Conservation (phyloP, 495 filamentous ascomycete species). For the Annulohypoxylon bovei region DNA sequence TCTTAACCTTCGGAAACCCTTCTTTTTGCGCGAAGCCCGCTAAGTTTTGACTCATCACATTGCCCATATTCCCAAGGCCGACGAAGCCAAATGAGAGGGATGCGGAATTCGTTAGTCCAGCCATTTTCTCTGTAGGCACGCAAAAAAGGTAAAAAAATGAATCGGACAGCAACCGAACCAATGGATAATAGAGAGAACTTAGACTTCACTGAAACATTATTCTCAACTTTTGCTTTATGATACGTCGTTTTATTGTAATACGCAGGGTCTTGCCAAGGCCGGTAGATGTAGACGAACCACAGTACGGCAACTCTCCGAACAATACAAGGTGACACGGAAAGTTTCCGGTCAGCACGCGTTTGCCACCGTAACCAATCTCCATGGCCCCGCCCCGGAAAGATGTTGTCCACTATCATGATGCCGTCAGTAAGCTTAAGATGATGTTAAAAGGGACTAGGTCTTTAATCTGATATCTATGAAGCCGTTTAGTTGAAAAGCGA, state of each 20-base stretch:
- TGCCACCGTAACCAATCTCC: background rate
- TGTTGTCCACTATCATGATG: background rate
- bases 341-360: background rate
- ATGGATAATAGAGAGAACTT: background rate
- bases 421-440: background rate
- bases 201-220: background rate
- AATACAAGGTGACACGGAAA: background rate
- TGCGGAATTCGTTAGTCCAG: background rate
- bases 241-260: conserved; percentile 1
- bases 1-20: conserved; percentile 15
- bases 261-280: background rate
- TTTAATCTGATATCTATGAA: background rate
- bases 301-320: background rate
- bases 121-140: background rate
- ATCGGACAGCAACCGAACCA: background rate
- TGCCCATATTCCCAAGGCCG: conserved; percentile 22
- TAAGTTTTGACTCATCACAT: conserved; percentile 13
- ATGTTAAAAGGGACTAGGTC: background rate
- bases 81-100: conserved; percentile 12
- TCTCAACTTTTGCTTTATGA: background rate
- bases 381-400: background rate
- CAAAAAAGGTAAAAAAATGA: background rate
- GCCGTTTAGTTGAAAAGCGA: background rate
- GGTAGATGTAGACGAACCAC: background rate
- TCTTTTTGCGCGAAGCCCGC: conserved; percentile 13